A percentile compares a stretch with the other conserved stretches of the same genome.
phyloP scores from a whole-genome alignment of 163 green algal species.

The Chlorella variabilis region DNA sequence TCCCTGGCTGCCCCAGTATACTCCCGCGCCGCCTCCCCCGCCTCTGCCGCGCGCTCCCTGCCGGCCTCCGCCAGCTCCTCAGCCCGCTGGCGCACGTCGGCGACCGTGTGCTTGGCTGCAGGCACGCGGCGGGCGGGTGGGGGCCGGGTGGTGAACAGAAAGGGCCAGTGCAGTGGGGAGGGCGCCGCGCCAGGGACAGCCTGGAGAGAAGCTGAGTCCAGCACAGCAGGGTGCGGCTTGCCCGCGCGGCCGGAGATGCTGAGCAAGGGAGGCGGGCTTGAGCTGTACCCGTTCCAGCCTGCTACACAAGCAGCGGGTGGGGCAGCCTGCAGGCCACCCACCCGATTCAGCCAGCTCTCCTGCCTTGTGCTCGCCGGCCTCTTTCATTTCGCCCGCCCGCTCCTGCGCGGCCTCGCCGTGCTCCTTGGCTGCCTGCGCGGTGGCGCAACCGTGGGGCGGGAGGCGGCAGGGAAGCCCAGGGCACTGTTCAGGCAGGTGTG shows the following conservation, averaged over 20 bases:
- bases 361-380: background rate
- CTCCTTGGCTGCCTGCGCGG: constrained; percentile 5
- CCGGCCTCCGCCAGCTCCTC: background rate
- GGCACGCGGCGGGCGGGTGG: too few relatives aligned
- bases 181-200: too few relatives aligned
- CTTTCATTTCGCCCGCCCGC: background rate
- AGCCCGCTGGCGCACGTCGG: background rate
- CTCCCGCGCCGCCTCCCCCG: background rate
- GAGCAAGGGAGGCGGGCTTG: too few relatives aligned
- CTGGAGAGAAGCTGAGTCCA: too few relatives aligned
- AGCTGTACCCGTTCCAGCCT: too few relatives aligned
- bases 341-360: background rate
- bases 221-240: too few relatives aligned
- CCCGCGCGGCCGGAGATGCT: too few relatives aligned
- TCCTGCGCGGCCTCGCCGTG: background rate
- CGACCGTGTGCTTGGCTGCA: background rate
- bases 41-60: background rate
- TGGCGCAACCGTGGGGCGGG: too few relatives aligned
- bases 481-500: too few relatives aligned
- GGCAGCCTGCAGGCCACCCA: background rate
- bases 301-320: background rate
- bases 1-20: background rate
- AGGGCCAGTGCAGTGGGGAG: too few relatives aligned
- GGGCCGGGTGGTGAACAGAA: too few relatives aligned
- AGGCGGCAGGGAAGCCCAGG: too few relatives aligned